Conservation (phyloP, 1,284 basidiomycete genomes). For the Irpex rosettiformis region DNA sequence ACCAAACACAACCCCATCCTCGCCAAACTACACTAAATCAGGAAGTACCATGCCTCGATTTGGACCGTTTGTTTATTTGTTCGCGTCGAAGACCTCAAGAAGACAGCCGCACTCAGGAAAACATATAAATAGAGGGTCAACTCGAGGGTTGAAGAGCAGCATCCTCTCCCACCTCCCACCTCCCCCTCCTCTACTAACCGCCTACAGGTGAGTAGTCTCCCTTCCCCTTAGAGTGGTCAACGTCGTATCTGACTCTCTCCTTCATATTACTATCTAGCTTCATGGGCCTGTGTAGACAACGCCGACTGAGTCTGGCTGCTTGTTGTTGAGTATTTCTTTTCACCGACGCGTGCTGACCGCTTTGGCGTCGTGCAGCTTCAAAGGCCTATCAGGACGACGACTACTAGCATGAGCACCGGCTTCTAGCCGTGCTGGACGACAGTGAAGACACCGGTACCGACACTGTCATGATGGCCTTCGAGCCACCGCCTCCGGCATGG, state of each 20-base stretch:
- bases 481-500: not conserved
- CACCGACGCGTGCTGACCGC: not conserved
- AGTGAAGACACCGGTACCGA: not conserved
- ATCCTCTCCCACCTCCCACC: not conserved
- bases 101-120: not conserved
- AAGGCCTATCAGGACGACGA: not conserved
- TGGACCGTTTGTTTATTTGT: no score
- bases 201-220: not conserved
- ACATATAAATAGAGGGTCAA: not conserved
- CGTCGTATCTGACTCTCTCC: not conserved
- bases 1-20: not conserved
- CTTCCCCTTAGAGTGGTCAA: not conserved
- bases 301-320: not conserved
- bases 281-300: no score
- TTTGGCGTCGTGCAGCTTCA: not conserved
- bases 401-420: not conserved
- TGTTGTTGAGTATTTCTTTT: not conserved
- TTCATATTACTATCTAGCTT: no score
- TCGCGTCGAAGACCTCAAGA: no score
- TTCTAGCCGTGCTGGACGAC: not conserved
- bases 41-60: not conserved
- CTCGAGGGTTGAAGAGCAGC: not conserved
- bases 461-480: not conserved
- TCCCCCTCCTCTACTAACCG: not conserved
- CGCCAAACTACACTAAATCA: not conserved